Evolutionary conservation across 345 rosid genomes (phyloP), one percentile per base, ranked within the genome.

Genomic region (Luvunga scandens): DNA sequence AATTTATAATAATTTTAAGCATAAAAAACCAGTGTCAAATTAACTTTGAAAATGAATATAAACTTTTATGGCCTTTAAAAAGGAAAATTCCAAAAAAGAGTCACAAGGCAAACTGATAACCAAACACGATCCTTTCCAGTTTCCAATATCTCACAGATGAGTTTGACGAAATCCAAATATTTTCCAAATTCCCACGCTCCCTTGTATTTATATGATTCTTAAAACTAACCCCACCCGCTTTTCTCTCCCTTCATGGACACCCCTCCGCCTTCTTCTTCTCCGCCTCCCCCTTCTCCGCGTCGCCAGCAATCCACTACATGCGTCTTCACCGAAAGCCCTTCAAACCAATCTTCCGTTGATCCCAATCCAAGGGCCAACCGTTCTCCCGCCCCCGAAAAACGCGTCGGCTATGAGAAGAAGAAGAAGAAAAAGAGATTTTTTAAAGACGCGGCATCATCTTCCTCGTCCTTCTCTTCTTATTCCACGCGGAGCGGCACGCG

Each of bases 391-490:
- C 38, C 76, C 14, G 30, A 78, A 2, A 69, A 73, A 33, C 64
- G 69, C 33, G 25, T 45, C 39, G 69, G 22, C 21, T 62, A 66
- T 13, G 77, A 72, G 25, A 77, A 69, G 66, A 86, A 77, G 66
- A 86, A 77, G 76, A 87, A 55, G 72, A 90, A 83, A 19, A 81
- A 84, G 38, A 66, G 73, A 73, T 71, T 36, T 68, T 24, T n/a
- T 22, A 73, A 77, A 78, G 86, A 78, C 24, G 84, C 21, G 2
- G 69, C 73, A 7, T 72, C 87, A 3, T 82, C 84, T 4, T 83
- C 91, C 25, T 81, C 89, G 0, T 81, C 85, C 56, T 83, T 81
- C 24, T 66, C 87, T 14, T 78, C 87, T 31, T 57, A 74, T 59
- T 69, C 71, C 19, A 25, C 36, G 2, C 79, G 68, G 67, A 86